Percentiles rank a stretch among this genome's conserved stretches.
phyloP scores from a whole-genome alignment of 2,329 filamentous ascomycete genomes.

The Dactylonectria estremocensis region DNA sequence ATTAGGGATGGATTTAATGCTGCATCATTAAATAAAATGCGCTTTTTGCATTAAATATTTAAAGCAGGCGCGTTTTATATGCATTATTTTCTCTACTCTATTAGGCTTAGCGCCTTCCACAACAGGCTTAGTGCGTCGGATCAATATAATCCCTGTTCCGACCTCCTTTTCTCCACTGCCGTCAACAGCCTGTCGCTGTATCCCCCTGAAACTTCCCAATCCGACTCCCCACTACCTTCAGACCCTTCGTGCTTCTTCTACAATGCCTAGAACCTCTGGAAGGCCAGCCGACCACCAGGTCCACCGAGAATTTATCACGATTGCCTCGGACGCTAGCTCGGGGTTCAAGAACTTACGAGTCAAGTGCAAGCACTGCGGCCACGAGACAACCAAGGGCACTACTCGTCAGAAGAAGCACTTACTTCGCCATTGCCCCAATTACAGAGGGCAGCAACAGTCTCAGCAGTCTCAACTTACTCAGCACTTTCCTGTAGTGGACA shows the following conservation, averaged over 20 bases:
- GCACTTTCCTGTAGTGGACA: background rate
- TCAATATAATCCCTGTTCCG: no score
- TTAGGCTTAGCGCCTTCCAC: no score
- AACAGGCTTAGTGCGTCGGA: no score
- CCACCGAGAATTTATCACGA: background rate
- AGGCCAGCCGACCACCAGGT: background rate
- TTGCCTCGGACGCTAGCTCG: background rate
- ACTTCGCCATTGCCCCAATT: background rate
- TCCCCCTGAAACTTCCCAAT: background rate
- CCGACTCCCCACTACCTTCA: background rate
- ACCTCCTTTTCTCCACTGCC: background rate
- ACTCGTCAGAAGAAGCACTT: slow-evolving; percentile 1
- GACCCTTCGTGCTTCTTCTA: background rate
- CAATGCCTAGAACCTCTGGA: background rate
- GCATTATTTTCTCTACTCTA: no score
- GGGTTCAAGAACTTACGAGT: background rate
- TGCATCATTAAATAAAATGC: no score
- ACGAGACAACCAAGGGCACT: slow-evolving; percentile 2
- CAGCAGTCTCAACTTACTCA: background rate
- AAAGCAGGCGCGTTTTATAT: no score
- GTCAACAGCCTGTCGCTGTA: background rate
- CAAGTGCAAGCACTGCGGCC: background rate
- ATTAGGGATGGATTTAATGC: no score
- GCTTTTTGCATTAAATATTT: no score
- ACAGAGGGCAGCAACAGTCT: background rate